A percentile compares a stretch with the other conserved stretches of the same genome.
Conservation (phyloP, 768 basidiomycete species). For the Mycena polygramma region DNA sequence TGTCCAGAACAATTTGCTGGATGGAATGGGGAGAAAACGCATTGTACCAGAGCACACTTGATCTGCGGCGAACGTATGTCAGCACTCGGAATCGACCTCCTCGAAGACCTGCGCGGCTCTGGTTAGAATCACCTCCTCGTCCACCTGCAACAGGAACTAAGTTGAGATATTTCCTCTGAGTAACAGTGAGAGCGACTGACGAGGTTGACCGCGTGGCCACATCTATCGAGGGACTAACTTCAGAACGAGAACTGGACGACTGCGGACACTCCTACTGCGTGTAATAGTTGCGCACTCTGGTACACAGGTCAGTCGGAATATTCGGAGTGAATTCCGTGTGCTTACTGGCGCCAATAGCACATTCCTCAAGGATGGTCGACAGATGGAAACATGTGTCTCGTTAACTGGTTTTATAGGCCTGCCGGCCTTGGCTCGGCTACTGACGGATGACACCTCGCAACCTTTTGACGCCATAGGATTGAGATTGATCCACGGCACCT, state of each 20-base stretch:
- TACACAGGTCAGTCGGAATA: constrained; percentile 16
- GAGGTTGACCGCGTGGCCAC: constrained; percentile 37
- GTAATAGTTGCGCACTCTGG: constrained; percentile 37
- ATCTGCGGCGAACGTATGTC: constrained; percentile 56
- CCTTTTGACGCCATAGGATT: constrained; percentile 37
- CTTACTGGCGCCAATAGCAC: constrained; percentile 40
- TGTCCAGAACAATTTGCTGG: constrained; percentile 63
- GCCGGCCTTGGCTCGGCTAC: constrained; percentile 32
- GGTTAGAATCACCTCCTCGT: constrained; percentile 31
- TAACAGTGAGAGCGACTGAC: constrained; percentile 16
- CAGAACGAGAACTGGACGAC: constrained; percentile 3
- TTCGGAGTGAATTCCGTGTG: not conserved
- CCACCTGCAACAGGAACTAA: constrained; percentile 9
- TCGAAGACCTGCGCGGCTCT: too few species aligned
- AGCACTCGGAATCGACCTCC: not conserved
- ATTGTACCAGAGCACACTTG: constrained; percentile 68
- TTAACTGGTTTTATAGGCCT: constrained; percentile 33
- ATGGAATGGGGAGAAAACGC: constrained; percentile 75
- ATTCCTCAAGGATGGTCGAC: constrained; percentile 17
- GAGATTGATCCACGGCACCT: constrained; percentile 29
- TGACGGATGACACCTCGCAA: constrained; percentile 36
- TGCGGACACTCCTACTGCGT: constrained; percentile 24
- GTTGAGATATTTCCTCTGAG: not conserved
- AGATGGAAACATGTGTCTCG: constrained; percentile 14
- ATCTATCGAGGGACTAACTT: constrained; percentile 26